Evolutionary conservation across 495 filamentous ascomycete species (phyloP).

Genomic region (Penicillium ucsense): DNA sequence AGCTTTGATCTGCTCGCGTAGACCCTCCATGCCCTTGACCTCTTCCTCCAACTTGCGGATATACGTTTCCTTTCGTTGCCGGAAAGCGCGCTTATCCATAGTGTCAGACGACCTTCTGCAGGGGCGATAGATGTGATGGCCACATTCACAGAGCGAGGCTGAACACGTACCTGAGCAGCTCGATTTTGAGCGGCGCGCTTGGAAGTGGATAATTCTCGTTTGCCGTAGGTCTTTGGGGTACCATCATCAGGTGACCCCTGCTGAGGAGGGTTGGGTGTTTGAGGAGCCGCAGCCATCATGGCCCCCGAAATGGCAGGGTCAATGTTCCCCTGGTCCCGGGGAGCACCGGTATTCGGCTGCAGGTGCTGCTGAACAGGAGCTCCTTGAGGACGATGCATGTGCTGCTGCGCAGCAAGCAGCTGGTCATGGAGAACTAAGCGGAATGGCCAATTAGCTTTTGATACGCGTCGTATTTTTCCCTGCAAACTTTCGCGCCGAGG

Average conservation of each 20-base stretch:
- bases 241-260: conserved; percentile 24
- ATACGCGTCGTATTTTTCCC: background rate
- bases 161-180: conserved; percentile 75
- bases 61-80: conserved; percentile 94
- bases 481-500: background rate
- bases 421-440: conserved; percentile 43
- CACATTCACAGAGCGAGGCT: background rate
- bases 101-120: background rate
- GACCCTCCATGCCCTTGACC: conserved; percentile 60
- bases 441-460: conserved; percentile 12
- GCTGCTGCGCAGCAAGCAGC: conserved; percentile 41
- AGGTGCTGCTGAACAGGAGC: conserved; percentile 29
- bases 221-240: conserved; percentile 47
- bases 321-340: conserved; percentile 42
- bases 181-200: conserved; percentile 96
- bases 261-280: conserved; percentile 27
- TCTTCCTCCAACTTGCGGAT: conserved; percentile 95
- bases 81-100: conserved; percentile 64
- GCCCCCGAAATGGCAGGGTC: conserved; percentile 44
- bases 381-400: conserved; percentile 32
- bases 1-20: conserved; percentile 62
- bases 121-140: background rate
- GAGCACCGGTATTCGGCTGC: conserved; percentile 31
- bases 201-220: conserved; percentile 85
- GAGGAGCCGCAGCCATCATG: conserved; percentile 30